A percentile compares a stretch with the other conserved stretches of the same genome.
phyloP scores from a whole-genome alignment of 2,329 filamentous ascomycete species.

The Fusarium oligoseptatum region DNA sequence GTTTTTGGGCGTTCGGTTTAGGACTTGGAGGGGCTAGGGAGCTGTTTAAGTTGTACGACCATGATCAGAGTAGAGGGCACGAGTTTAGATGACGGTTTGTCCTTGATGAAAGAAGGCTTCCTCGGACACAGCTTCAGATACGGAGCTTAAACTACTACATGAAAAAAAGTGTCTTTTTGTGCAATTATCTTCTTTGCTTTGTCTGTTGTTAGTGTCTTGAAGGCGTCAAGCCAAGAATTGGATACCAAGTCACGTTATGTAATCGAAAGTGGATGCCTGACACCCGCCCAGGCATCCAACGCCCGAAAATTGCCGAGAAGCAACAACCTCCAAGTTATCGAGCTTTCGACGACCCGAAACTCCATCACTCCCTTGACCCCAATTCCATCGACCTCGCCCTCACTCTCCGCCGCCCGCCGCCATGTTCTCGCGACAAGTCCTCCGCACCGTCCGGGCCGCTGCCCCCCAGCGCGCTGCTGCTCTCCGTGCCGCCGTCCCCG shows the following conservation, averaged over 20 bases:
- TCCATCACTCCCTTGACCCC: conserved; percentile 35
- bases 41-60: conserved; percentile 38
- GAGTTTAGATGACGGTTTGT: background rate
- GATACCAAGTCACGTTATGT: conserved; percentile 42
- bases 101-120: background rate
- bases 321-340: conserved; percentile 51
- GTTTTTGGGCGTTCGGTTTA: conserved; percentile 38
- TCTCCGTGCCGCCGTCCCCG: conserved; percentile 60
- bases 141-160: background rate
- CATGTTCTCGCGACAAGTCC: conserved; percentile 73
- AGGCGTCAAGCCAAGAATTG: background rate
- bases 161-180: background rate
- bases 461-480: conserved; percentile 69
- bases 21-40: conserved; percentile 19
- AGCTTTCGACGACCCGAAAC: conserved; percentile 46
- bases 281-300: conserved; percentile 52
- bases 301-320: conserved; percentile 59
- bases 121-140: background rate
- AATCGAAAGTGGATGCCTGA: conserved; percentile 56
- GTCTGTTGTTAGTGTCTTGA: background rate
- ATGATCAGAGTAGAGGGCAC: conserved; percentile 20
- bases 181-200: background rate
- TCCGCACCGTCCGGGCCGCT: conserved; percentile 68
- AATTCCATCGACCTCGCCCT: conserved; percentile 27
- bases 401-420: conserved; percentile 15